Conservation (phyloP, 2,329 filamentous ascomycete genomes). For the Chaetomium sp. region DNA sequence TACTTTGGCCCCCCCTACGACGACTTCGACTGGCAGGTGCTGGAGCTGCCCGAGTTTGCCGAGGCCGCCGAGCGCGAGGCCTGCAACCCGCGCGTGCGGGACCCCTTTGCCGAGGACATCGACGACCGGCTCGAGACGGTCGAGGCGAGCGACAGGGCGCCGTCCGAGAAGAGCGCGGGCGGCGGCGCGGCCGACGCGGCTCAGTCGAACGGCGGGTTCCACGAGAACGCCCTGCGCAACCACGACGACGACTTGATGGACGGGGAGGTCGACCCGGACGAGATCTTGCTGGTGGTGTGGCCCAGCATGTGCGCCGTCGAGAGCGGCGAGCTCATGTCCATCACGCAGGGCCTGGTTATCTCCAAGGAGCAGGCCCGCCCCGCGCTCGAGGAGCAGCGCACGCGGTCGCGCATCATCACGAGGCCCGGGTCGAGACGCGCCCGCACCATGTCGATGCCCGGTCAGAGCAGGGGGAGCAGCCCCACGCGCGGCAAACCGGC, state of each 20-base stretch:
- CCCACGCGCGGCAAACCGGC: conserved; percentile 26
- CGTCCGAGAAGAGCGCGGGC: not conserved
- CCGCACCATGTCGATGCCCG: conserved; percentile 35
- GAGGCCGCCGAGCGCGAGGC: conserved; percentile 27
- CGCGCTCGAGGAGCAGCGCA: conserved; percentile 37
- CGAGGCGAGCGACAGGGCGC: conserved; percentile 17
- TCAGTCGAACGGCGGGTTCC: conserved; percentile 14
- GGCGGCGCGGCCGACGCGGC: conserved; percentile 8
- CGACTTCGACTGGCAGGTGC: conserved; percentile 42
- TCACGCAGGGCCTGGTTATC: conserved; percentile 42
- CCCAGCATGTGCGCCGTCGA: conserved; percentile 42
- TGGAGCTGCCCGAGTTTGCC: conserved; percentile 40
- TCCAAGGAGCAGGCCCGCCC: conserved; percentile 41
- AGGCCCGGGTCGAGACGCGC: conserved; percentile 32
- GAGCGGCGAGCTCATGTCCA: conserved; percentile 40
- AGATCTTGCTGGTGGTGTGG: conserved; percentile 43
- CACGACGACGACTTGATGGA: conserved; percentile 29
- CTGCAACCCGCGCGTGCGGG: conserved; percentile 12
- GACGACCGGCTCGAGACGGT: conserved; percentile 31
- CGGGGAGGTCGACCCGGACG: conserved; percentile 38
- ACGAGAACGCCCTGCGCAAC: conserved; percentile 12
- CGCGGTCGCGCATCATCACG: conserved; percentile 27
- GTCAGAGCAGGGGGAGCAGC: conserved; percentile 30
- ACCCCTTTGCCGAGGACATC: conserved; percentile 23
- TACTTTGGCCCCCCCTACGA: conserved; percentile 43